Evolutionary conservation across 2,329 filamentous ascomycete species (phyloP).

Genomic region (Fusarium sp.): DNA sequence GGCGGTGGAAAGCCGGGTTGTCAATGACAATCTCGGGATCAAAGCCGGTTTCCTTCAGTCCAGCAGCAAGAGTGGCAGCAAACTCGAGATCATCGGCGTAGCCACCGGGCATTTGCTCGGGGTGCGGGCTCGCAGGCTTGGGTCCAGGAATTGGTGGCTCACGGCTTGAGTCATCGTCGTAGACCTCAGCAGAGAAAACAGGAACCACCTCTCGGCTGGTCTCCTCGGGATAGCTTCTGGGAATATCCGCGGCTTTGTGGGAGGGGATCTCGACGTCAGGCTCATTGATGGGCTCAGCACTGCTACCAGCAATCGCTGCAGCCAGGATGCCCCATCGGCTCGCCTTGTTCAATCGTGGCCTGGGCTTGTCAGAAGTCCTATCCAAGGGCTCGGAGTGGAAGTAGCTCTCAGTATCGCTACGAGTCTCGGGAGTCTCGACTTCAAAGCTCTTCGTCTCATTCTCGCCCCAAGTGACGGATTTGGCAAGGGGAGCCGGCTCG

Average conservation of each 20-base stretch:
- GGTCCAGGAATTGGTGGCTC: constrained; percentile 66
- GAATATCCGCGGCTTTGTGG: constrained; percentile 15
- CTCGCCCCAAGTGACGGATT: constrained; percentile 72
- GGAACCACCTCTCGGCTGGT: constrained; percentile 31
- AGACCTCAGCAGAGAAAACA: constrained; percentile 35
- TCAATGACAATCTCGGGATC: constrained; percentile 77
- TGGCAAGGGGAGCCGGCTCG: constrained; percentile 50
- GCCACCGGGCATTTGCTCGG: constrained; percentile 68
- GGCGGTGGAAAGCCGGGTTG: constrained; percentile 70
- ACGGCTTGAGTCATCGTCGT: constrained; percentile 54
- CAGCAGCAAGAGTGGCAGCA: constrained; percentile 75
- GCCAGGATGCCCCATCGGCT: constrained; percentile 65
- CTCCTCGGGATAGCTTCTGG: constrained; percentile 27
- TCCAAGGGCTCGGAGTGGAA: constrained; percentile 33
- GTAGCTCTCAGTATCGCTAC: constrained; percentile 46
- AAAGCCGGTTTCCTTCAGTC: constrained; percentile 75
- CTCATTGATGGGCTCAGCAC: constrained; percentile 50
- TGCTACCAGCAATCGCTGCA: constrained; percentile 59
- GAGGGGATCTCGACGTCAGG: constrained; percentile 39
- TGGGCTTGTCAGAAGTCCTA: constrained; percentile 42
- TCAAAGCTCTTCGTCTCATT: constrained; percentile 74
- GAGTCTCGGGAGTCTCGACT: constrained; percentile 66
- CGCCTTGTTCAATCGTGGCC: constrained; percentile 51
- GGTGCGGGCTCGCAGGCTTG: constrained; percentile 62
- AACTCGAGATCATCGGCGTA: constrained; percentile 77